Evolutionary conservation across 2,329 filamentous ascomycete species (phyloP).

Genomic region (Alternaria tenuissima): DNA sequence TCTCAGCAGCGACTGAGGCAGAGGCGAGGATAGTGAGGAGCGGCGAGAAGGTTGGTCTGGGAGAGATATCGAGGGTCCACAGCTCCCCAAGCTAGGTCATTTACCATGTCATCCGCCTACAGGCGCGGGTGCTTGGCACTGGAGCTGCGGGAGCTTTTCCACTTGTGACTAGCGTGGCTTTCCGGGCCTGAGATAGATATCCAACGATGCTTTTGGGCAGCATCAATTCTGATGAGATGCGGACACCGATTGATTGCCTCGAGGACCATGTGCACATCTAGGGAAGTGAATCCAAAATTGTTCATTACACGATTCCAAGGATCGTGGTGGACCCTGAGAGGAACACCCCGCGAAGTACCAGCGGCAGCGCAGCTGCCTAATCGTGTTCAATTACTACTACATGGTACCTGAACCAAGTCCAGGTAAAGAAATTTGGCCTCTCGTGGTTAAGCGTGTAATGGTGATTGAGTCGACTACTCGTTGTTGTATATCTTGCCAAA

Average conservation of each 20-base stretch:
- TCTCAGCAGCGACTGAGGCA: conserved; percentile 23
- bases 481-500: conserved; percentile 23
- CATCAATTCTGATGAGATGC: background rate
- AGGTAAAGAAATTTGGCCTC: no score
- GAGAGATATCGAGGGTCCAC: conserved; percentile 17
- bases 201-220: background rate
- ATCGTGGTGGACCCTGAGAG: background rate
- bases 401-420: no score
- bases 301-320: background rate
- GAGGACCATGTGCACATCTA: background rate
- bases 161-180: conserved; percentile 7
- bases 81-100: conserved; percentile 10
- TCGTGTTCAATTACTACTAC: no score
- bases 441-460: background rate
- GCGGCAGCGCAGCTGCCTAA: no score
- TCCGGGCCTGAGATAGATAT: background rate
- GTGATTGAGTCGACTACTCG: background rate
- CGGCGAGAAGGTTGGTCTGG: conserved; percentile 4
- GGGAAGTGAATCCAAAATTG: background rate
- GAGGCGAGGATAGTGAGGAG: conserved; percentile 10
- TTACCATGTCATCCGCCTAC: conserved; percentile 26
- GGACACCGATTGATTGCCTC: background rate
- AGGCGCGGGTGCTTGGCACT: background rate
- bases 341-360: background rate
- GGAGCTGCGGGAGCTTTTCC: conserved; percentile 25